These are phyloP conservation scores for Ogataea kodamae DNA, from an alignment of 805 yeast genomes.

Conservation along the genomic window DNA sequence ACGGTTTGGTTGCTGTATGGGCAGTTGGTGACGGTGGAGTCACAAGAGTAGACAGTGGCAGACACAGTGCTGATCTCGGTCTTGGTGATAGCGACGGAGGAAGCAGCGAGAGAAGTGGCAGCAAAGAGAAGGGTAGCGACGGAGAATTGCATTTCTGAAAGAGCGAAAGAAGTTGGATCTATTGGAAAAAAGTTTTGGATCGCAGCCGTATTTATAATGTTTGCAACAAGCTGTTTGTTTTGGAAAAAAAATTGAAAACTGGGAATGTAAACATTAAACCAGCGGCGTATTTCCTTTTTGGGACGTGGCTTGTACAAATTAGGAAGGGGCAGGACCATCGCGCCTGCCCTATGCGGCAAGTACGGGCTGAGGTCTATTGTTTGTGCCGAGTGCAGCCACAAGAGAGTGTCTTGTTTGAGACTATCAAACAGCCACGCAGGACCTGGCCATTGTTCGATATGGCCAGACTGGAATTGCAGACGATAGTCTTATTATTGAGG, in stretches of 20 bases:
- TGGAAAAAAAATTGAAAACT: conserved; percentile 1
- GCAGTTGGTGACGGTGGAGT: conserved; percentile 40
- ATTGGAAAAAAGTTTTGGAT: conserved; percentile 1
- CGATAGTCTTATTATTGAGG: too few species aligned
- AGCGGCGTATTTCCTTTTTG: conserved; percentile 6
- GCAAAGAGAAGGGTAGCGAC: conserved; percentile 37
- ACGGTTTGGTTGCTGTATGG: conserved; percentile 34
- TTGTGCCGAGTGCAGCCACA: too few species aligned
- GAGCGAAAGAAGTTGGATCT: conserved; percentile 26
- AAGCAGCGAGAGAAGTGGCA: conserved; percentile 37
- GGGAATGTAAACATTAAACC: conserved; percentile 11
- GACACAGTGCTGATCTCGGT: conserved; percentile 36
- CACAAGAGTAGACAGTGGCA: conserved; percentile 40
- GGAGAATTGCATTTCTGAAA: conserved; percentile 44
- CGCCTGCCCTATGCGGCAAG: background rate
- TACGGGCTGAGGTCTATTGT: conserved; percentile 1
- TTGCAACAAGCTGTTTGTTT: conserved; percentile 7
- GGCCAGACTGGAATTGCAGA: too few species aligned
- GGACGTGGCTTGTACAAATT: background rate
- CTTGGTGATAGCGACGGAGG: conserved; percentile 30
- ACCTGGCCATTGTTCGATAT: too few species aligned
- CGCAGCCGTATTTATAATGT: too few species aligned
- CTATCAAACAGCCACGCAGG: too few species aligned
- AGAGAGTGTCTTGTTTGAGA: too few species aligned
- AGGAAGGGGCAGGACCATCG: conserved; percentile 2